A percentile compares a stretch with the other conserved stretches of the same genome.
phyloP scores from a whole-genome alignment of 306 rosid species.

The Gillenia trifoliata region DNA sequence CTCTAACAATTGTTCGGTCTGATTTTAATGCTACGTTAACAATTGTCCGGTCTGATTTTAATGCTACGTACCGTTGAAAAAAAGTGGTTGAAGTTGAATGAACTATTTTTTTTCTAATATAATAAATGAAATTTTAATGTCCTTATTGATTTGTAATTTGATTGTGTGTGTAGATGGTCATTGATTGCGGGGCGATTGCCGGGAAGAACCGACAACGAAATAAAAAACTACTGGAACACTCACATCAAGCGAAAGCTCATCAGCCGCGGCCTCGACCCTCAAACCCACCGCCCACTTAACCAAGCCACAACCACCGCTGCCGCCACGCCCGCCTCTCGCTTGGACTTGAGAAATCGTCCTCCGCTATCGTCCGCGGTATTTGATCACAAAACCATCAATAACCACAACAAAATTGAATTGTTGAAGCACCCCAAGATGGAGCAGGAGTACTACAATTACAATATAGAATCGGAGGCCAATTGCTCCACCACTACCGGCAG shows the following conservation, averaged over 20 bases:
- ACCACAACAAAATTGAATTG: background rate
- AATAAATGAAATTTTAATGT: no score
- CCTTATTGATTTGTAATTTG: background rate
- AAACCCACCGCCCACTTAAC: conserved; percentile 56
- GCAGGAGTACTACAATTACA: background rate
- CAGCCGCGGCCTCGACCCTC: conserved; percentile 54
- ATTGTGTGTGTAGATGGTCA: conserved; percentile 46
- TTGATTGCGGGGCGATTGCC: conserved; percentile 64
- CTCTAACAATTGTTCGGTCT: no score
- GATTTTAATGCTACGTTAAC: no score
- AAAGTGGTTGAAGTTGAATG: no score
- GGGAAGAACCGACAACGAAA: conserved; percentile 74
- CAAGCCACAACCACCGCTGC: conserved; percentile 13
- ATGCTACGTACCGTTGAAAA: no score
- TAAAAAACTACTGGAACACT: conserved; percentile 72
- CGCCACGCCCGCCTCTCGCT: background rate
- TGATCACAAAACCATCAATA: background rate
- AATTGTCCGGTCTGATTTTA: no score
- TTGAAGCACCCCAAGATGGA: conserved; percentile 14
- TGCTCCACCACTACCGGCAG: conserved; percentile 24
- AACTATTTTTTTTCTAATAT: no score
- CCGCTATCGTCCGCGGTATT: conserved; percentile 7
- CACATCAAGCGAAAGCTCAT: conserved; percentile 71
- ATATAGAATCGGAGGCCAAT: background rate
- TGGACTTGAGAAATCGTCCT: conserved; percentile 28